Evolutionary conservation across 2,329 filamentous ascomycete genomes (phyloP).

Genomic region (Aureobasidium sp.): DNA sequence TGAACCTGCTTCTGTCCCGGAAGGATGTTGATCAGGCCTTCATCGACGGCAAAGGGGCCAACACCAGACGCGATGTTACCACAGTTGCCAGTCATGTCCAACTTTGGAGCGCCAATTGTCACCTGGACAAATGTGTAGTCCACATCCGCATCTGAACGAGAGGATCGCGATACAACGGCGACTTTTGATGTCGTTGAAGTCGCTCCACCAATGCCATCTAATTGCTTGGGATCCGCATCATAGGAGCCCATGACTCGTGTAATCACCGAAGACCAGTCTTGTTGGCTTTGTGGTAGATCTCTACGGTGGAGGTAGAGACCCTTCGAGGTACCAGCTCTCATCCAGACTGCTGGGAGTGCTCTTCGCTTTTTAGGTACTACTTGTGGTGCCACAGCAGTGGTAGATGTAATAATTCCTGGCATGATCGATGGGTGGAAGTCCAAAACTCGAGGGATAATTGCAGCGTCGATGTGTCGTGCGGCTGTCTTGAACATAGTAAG

Average conservation of each 20-base stretch:
- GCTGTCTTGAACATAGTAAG: conserved; percentile 17
- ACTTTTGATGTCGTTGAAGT: conserved; percentile 23
- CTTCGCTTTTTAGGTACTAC: conserved; percentile 12
- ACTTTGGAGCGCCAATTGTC: conserved; percentile 18
- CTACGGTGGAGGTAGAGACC: conserved; percentile 34
- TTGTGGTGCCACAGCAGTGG: not conserved
- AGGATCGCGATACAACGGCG: conserved; percentile 19
- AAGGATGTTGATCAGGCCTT: conserved; percentile 18
- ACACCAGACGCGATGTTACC: conserved; percentile 23
- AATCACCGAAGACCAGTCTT: conserved; percentile 27
- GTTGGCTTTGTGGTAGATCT: conserved; percentile 24
- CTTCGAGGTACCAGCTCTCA: conserved; percentile 35
- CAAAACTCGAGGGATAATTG: conserved; percentile 13
- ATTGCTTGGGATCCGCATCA: conserved; percentile 21
- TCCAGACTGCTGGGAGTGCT: conserved; percentile 30
- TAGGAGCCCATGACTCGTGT: conserved; percentile 30
- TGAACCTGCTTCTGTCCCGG: conserved; percentile 19
- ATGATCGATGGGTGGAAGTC: conserved; percentile 11
- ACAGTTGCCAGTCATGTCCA: conserved; percentile 23
- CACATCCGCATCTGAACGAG: conserved; percentile 19
- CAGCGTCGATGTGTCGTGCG: conserved; percentile 12
- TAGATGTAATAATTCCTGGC: conserved; percentile 13
- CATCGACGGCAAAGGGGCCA: conserved; percentile 22
- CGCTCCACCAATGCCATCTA: conserved; percentile 23
- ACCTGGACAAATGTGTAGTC: conserved; percentile 23